Conservation (phyloP, 805 yeast species). For the Candida koratica region DNA sequence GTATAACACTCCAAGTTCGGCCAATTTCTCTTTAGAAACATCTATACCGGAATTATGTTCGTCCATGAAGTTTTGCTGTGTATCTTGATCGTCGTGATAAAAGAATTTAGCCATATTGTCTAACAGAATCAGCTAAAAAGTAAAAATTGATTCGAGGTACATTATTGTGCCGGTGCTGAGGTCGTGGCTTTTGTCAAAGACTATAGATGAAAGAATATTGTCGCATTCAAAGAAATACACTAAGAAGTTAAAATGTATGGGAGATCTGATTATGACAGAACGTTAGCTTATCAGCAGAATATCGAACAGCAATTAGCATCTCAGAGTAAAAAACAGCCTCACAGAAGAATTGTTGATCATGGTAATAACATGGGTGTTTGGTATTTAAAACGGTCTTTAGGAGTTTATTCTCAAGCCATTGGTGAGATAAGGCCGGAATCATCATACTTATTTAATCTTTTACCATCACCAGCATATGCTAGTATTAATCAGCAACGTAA, state of each 20-base stretch:
- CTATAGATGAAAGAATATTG: no score
- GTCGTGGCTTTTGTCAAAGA: no score
- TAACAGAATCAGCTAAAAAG: no score
- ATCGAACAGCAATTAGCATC: slow-evolving; percentile 41
- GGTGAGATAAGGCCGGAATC: slow-evolving; percentile 67
- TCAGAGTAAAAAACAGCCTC: slow-evolving; percentile 50
- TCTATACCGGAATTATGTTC: slow-evolving; percentile 67
- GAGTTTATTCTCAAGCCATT: slow-evolving; percentile 39
- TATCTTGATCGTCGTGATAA: slow-evolving; percentile 59
- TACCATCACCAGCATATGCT: slow-evolving; percentile 62
- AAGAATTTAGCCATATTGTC: slow-evolving; percentile 33
- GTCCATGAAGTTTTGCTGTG: slow-evolving; percentile 55
- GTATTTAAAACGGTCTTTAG: slow-evolving; percentile 44
- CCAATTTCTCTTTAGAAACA: slow-evolving; percentile 50
- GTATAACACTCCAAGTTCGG: slow-evolving; percentile 66
- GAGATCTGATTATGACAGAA: slow-evolving; percentile 17
- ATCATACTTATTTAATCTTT: slow-evolving; percentile 56
- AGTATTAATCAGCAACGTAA: slow-evolving; percentile 29
- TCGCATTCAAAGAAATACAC: no score
- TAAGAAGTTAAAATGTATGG: no score
- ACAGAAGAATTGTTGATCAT: slow-evolving; percentile 72
- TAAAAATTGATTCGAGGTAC: no score
- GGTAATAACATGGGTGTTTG: slow-evolving; percentile 71
- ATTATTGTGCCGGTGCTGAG: no score
- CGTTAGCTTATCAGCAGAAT: slow-evolving; percentile 28